phyloP scores from a whole-genome alignment of 2,329 filamentous ascomycete species.

The Fusarium papillatum region DNA sequence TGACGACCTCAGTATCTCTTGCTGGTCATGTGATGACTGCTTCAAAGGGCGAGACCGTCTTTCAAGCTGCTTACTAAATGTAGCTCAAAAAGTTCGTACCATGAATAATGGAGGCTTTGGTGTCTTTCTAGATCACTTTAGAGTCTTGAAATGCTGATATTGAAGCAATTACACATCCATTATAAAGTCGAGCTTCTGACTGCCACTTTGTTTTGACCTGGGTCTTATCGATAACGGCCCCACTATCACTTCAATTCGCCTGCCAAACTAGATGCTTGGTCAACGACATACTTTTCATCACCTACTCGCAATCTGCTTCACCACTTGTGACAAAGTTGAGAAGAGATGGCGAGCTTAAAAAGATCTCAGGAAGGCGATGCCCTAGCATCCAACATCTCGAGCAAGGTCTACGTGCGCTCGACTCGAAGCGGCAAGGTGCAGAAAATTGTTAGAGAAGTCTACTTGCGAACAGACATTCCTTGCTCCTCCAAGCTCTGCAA shows the following conservation, averaged over 20 bases:
- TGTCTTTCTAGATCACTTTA: neutral
- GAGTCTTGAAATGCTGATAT: neutral
- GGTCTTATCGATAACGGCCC: slow-evolving; percentile 49
- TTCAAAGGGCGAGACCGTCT: neutral
- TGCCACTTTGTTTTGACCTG: neutral
- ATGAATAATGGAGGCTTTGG: neutral
- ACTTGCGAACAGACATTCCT: slow-evolving; percentile 95
- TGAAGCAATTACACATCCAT: neutral
- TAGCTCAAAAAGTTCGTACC: neutral
- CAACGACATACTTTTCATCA: slow-evolving; percentile 38
- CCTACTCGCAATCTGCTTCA: slow-evolving; percentile 15
- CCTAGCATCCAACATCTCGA: slow-evolving; percentile 82
- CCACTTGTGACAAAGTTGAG: slow-evolving; percentile 4
- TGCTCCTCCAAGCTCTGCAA: slow-evolving; percentile 94
- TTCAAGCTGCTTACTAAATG: neutral
- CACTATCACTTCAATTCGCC: slow-evolving; percentile 37
- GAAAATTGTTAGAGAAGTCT: slow-evolving; percentile 97
- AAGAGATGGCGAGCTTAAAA: slow-evolving; percentile 75
- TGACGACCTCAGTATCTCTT: neutral
- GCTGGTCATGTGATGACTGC: neutral
- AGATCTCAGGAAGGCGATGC: slow-evolving; percentile 66
- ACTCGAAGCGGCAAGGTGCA: slow-evolving; percentile 97
- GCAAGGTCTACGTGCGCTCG: slow-evolving; percentile 95
- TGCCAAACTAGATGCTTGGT: slow-evolving; percentile 29
- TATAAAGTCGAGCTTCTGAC: neutral